A percentile compares a stretch with the other conserved stretches of the same genome.
Conservation (phyloP, 306 rosid genomes). For the Pterocarpus santalinus region DNA sequence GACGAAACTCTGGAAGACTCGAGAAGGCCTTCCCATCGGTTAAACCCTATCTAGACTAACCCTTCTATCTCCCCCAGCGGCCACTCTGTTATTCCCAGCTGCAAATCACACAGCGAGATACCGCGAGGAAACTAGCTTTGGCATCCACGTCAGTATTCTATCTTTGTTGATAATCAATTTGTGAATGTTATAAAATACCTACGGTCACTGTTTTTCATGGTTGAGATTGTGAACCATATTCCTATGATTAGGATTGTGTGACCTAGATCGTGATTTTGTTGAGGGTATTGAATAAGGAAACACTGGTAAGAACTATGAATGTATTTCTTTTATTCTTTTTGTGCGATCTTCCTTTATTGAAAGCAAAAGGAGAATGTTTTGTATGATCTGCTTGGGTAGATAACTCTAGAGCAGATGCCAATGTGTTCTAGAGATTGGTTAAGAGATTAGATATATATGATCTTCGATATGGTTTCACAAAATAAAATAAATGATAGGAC, state of each 20-base stretch:
- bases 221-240: conserved; percentile 6
- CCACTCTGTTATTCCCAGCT: neutral
- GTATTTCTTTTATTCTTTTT: conserved; percentile 12
- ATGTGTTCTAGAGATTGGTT: conserved; percentile 30
- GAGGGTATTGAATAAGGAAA: neutral
- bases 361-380: conserved; percentile 28
- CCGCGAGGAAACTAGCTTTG: conserved; percentile 17
- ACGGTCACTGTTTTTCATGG: neutral
- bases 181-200: conserved; percentile 8
- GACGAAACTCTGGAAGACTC: conserved; percentile 25
- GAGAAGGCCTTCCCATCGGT: neutral
- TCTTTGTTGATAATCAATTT: conserved; percentile 8
- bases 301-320: conserved; percentile 1
- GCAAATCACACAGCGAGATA: conserved; percentile 7
- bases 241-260: conserved; percentile 10
- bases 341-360: conserved; percentile 14
- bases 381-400: conserved; percentile 33
- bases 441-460: conserved; percentile 18
- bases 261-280: conserved; percentile 30
- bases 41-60: conserved; percentile 29
- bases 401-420: conserved; percentile 27
- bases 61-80: conserved; percentile 16
- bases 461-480: neutral
- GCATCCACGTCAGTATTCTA: conserved; percentile 35
- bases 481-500: neutral